These are phyloP conservation scores for Grammothele lineata DNA, from an alignment of 768 basidiomycete genomes.

Conservation along the genomic window DNA sequence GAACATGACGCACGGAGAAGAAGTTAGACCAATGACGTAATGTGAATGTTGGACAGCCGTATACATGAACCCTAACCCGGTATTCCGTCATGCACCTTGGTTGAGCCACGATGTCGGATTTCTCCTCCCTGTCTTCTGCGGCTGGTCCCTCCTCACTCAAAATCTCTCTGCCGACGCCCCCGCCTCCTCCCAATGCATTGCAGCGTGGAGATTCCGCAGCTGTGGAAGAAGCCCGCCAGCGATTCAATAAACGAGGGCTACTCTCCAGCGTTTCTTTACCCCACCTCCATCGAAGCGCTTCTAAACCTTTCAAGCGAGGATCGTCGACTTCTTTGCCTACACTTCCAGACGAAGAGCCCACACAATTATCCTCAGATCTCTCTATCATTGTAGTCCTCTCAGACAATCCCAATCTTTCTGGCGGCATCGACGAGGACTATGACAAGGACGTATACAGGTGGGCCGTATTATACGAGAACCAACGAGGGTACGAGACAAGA, in stretches of 20 bases:
- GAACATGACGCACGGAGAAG: conserved; percentile 17
- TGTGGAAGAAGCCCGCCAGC: conserved; percentile 44
- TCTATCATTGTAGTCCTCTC: no score
- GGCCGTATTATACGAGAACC: conserved; percentile 80
- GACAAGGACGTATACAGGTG: conserved; percentile 61
- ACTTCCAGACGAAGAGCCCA: no score
- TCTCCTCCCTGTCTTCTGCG: conserved; percentile 4
- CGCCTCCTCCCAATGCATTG: conserved; percentile 38
- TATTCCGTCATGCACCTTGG: not conserved
- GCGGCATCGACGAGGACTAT: conserved; percentile 15
- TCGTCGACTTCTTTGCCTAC: not conserved
- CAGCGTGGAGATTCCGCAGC: conserved; percentile 38
- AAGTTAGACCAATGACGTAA: conserved; percentile 21
- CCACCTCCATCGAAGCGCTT: not conserved
- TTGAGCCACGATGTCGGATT: conserved; percentile 16
- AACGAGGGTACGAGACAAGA: conserved; percentile 54
- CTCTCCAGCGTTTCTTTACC: conserved; percentile 15
- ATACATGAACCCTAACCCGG: conserved; percentile 12
- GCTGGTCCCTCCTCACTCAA: conserved; percentile 15
- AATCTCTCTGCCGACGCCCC: not conserved
- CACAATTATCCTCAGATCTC: no score
- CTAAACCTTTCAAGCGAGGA: not conserved
- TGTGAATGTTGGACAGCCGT: not conserved
- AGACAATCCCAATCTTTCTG: not conserved
- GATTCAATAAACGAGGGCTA: conserved; percentile 31